A percentile compares a stretch with the other conserved stretches of the same genome.
phyloP scores from a whole-genome alignment of 257 asterid species.

The Ilex asprella region DNA sequence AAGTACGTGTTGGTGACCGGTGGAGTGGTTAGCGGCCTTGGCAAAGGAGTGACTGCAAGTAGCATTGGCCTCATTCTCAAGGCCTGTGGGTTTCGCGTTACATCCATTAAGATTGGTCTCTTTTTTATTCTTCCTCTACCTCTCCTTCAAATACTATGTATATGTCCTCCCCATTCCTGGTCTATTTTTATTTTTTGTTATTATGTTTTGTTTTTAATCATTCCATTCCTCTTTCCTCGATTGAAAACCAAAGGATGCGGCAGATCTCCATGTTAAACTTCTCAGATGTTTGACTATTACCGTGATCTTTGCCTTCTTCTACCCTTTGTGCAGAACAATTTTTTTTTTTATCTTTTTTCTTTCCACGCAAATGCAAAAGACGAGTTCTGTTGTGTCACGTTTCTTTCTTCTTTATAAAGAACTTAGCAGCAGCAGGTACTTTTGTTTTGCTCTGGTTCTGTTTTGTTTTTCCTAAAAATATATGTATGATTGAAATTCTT shows the following conservation, averaged over 20 bases:
- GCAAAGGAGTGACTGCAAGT: constrained; percentile 97
- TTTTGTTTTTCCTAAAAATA: no score
- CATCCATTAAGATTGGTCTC: constrained; percentile 88
- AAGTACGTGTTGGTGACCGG: constrained; percentile 95
- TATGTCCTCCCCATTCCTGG: not conserved
- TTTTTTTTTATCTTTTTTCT: no score
- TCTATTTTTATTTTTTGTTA: not conserved
- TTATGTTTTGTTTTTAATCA: not conserved
- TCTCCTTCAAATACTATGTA: not conserved
- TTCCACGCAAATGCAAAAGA: not conserved
- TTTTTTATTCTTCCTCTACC: not conserved
- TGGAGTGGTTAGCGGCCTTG: constrained; percentile 94
- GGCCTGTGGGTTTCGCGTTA: constrained; percentile 85
- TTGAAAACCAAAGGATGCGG: no score
- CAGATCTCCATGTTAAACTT: no score
- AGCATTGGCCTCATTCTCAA: constrained; percentile 89
- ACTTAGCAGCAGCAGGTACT: no score
- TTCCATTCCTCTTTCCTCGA: not conserved
- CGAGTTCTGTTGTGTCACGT: not conserved
- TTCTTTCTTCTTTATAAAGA: no score
- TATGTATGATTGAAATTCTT: no score
- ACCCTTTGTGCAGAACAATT: not conserved
- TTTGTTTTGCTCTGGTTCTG: no score
- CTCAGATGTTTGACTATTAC: not conserved
- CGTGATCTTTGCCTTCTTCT: not conserved